Base-by-base conservation (phyloP, 345 rosid genomes). In the Melaleuca quinquenervia region DNA sequence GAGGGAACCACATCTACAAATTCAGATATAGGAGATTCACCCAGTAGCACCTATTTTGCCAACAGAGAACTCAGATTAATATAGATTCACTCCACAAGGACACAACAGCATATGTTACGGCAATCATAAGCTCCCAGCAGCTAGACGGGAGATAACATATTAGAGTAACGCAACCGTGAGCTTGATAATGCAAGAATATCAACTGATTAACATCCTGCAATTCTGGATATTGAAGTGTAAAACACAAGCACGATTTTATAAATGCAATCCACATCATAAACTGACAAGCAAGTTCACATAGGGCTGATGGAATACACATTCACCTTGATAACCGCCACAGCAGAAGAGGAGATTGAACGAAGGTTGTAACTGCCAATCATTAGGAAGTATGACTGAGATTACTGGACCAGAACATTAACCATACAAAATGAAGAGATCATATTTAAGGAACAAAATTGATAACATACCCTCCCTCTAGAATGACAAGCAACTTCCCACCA, bases 391-490 rank as follows among this genome's bases (percentile, higher is more conserved):
- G 51, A 74, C 51, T 24, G 8, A 45, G 52, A 83, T 64, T 51
- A 83, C 86, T 52, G 80, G 56, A 55, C 80, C 48, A 70, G 80
- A 36, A 36, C 48, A 70, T 32, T 48, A 9, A 70, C 26, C 80
- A 70, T 70, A 70, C 48, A 70, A 70, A 70, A 18, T 18, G 26
- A 26, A 70, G 80, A 70, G 50, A 64, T 53, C 26, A 76, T 85
- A 53, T 20, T 36, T 49, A 58, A 82, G 84, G 78, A 74, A 52
- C 70, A 62, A 82, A 48, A 70, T 70, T 64, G n/a, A 84, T 84
- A 80, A 88, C 93, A 13, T 85, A 96, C 99, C 99, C 98, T 92
- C 98, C 99, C 95, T 97, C 99, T 32, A 97, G 99, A 90, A 97
- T 93, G 82, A 96, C 97, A 75, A 96, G 98, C 93, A 97, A 89